phyloP scores from a whole-genome alignment of 495 filamentous ascomycete species.

The Hyaloscypha finlandica region DNA sequence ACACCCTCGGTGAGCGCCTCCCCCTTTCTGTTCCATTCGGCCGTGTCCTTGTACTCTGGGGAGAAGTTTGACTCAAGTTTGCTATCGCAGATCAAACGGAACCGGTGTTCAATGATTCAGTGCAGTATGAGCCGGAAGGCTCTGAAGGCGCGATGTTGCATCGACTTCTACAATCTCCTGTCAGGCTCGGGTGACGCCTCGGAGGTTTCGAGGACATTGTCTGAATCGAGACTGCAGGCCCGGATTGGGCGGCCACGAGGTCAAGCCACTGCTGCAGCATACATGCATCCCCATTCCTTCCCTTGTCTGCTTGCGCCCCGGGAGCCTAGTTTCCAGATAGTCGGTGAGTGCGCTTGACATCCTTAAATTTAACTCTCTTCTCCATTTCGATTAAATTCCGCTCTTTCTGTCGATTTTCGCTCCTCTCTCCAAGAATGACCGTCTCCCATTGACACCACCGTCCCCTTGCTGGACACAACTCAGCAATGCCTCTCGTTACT shows the following conservation, averaged over 20 bases:
- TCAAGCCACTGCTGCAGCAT: background rate
- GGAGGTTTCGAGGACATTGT: background rate
- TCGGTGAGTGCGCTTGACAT: background rate
- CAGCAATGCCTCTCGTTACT: constrained; percentile 20
- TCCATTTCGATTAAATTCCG: background rate
- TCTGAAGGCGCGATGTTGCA: background rate
- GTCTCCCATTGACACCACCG: constrained; percentile 2
- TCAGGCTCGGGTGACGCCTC: background rate
- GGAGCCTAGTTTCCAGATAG: background rate
- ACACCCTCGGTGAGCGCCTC: background rate
- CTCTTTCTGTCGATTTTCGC: background rate
- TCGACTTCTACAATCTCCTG: background rate
- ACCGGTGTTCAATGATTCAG: background rate
- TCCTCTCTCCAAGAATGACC: background rate
- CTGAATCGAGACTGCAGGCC: background rate
- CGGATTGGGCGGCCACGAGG: constrained; percentile 3
- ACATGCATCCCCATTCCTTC: constrained; percentile 3
- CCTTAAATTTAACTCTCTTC: background rate
- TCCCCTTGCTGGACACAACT: constrained; percentile 21
- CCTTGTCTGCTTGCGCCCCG: background rate
- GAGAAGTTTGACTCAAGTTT: background rate
- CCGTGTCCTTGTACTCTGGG: background rate
- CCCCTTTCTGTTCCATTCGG: background rate
- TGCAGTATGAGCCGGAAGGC: background rate
- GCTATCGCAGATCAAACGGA: constrained; percentile 5